These are phyloP conservation scores for Podospora pseudoanserina DNA, from an alignment of 495 filamentous ascomycete genomes.

Conservation along the genomic window DNA sequence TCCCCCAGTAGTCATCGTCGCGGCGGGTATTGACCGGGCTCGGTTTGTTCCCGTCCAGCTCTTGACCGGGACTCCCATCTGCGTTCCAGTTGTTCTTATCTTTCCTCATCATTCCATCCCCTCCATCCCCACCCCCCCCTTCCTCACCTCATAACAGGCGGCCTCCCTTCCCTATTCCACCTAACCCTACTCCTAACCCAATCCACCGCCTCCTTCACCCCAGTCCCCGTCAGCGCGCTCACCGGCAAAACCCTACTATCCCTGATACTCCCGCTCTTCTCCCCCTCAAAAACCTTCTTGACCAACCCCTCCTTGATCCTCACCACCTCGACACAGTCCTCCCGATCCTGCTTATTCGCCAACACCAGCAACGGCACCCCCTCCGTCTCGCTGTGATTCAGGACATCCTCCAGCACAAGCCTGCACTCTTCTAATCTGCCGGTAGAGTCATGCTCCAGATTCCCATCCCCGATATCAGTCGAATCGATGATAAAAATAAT, in stretches of 20 bases:
- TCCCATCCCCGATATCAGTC: slow-evolving; percentile 80
- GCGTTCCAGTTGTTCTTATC: no score
- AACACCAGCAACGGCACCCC: slow-evolving; percentile 89
- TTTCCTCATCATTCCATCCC: background rate
- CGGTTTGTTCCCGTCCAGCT: no score
- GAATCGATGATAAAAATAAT: slow-evolving; percentile 97
- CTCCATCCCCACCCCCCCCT: background rate
- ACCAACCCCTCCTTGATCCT: slow-evolving; percentile 95
- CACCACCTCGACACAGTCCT: slow-evolving; percentile 96
- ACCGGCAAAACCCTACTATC: slow-evolving; percentile 90
- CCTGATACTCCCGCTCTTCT: slow-evolving; percentile 75
- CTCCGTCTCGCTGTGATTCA: slow-evolving; percentile 78
- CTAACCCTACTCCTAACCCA: slow-evolving; percentile 87
- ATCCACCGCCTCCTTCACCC: slow-evolving; percentile 90
- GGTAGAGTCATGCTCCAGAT: slow-evolving; percentile 55
- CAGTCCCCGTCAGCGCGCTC: slow-evolving; percentile 84
- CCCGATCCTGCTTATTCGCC: slow-evolving; percentile 96
- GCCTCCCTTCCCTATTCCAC: slow-evolving; percentile 92
- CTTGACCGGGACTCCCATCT: no score
- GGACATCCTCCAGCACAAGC: slow-evolving; percentile 82
- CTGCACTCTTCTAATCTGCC: slow-evolving; percentile 79
- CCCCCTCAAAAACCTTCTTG: slow-evolving; percentile 89
- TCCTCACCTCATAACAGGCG: slow-evolving; percentile 81
- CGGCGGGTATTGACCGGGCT: no score
- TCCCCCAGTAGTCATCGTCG: no score